Conservation (phyloP, 1,139 yeast genomes). For the Geotrichum europaeum region DNA sequence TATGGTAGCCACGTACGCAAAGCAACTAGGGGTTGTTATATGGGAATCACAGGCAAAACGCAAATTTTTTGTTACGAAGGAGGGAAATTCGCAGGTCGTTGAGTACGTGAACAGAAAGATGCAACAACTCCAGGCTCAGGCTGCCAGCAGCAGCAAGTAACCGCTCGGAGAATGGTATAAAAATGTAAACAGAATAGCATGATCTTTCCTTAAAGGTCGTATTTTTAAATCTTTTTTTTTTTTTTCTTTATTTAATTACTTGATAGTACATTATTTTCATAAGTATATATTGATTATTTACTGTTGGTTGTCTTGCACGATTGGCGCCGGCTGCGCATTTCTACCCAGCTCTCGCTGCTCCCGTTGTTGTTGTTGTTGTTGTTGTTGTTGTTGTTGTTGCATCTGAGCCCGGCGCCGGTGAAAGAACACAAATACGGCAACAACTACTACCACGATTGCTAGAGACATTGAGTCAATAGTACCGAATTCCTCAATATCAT, state of each 20-base stretch:
- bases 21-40: slow-evolving; percentile 80
- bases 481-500: not conserved
- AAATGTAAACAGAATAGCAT: not conserved
- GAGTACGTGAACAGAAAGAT: slow-evolving; percentile 71
- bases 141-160: not conserved
- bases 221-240: not conserved
- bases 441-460: not conserved
- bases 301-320: not conserved
- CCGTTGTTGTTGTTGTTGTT: not conserved
- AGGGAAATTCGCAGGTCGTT: slow-evolving; percentile 81
- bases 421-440: not conserved
- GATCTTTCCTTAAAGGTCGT: not conserved
- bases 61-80: slow-evolving; percentile 73
- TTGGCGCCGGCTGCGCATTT: not conserved
- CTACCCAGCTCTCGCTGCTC: not conserved
- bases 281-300: not conserved
- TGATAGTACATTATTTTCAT: not conserved
- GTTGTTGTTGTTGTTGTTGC: not conserved
- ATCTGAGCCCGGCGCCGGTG: not conserved
- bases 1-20: slow-evolving; percentile 67
- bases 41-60: slow-evolving; percentile 73
- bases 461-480: not conserved
- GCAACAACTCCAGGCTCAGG: slow-evolving; percentile 12
- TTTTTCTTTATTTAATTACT: not conserved
- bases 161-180: not conserved